Conservation (phyloP, 176 grass and related monocot genomes). For the Alopecurus myosuroides region DNA sequence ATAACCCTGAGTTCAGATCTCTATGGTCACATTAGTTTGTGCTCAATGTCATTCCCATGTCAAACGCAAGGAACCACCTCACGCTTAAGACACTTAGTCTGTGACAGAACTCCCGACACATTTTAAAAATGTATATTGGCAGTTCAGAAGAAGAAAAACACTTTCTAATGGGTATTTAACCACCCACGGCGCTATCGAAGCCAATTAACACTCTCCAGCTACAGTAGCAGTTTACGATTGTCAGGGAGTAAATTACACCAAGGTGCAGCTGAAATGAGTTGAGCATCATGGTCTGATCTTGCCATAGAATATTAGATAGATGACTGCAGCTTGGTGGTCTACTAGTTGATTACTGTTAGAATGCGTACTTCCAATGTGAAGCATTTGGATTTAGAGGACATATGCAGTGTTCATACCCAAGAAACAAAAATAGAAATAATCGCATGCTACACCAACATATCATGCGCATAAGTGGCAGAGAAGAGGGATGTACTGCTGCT, state of each 20-base stretch:
- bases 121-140: neutral
- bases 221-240: neutral
- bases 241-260: neutral
- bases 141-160: neutral
- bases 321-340: neutral
- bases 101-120: neutral
- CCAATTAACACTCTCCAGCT: neutral
- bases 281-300: neutral
- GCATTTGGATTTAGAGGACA: neutral
- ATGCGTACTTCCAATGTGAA: neutral
- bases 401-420: neutral
- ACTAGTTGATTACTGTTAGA: neutral
- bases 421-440: neutral
- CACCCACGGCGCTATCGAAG: neutral
- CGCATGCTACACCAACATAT: neutral
- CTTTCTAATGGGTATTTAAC: conserved; percentile 1
- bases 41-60: neutral
- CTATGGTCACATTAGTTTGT: neutral
- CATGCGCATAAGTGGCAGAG: neutral
- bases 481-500: conserved; percentile 14
- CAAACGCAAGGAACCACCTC: neutral
- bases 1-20: neutral
- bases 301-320: neutral
- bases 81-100: neutral
- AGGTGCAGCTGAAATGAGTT: neutral